These are phyloP conservation scores for Santalum album DNA, from an alignment of 164 flowering plant genomes.

Conservation along the genomic window DNA sequence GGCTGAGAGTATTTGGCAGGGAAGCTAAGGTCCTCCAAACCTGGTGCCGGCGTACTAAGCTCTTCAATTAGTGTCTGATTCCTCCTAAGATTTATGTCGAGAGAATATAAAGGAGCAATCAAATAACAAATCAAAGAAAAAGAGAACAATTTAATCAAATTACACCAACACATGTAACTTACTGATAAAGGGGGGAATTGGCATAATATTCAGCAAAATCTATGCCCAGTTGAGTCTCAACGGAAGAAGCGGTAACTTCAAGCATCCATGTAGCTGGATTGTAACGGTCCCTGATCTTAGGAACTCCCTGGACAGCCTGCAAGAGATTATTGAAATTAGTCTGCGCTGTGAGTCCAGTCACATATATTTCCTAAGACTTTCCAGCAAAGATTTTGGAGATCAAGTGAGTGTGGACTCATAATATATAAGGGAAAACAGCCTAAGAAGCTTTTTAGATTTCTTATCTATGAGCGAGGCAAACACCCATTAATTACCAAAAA, in stretches of 20 bases:
- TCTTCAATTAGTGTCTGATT: conserved; percentile 33
- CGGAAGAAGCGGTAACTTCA: conserved; percentile 36
- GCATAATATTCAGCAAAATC: conserved; percentile 50
- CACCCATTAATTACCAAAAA: too few species aligned
- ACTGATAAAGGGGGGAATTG: conserved; percentile 41
- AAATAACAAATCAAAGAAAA: neutral
- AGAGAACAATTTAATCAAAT: neutral
- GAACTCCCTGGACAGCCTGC: conserved; percentile 43
- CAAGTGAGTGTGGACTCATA: neutral
- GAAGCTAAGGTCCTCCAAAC: conserved; percentile 47
- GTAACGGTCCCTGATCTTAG: conserved; percentile 39
- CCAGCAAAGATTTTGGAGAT: neutral
- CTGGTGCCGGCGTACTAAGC: conserved; percentile 37
- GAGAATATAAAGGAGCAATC: neutral
- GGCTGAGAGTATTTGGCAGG: conserved; percentile 47
- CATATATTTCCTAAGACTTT: neutral
- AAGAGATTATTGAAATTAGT: neutral
- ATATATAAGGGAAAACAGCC: neutral
- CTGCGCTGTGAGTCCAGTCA: conserved; percentile 4
- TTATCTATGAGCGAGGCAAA: too few species aligned
- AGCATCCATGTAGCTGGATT: conserved; percentile 76
- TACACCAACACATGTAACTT: conserved; percentile 5
- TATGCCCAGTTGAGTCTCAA: conserved; percentile 34
- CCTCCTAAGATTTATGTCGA: conserved; percentile 22
- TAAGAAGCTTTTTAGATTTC: too few species aligned